These are phyloP conservation scores for Diatrype stigma DNA, from an alignment of 2,329 filamentous ascomycete species.

Conservation along the genomic window DNA sequence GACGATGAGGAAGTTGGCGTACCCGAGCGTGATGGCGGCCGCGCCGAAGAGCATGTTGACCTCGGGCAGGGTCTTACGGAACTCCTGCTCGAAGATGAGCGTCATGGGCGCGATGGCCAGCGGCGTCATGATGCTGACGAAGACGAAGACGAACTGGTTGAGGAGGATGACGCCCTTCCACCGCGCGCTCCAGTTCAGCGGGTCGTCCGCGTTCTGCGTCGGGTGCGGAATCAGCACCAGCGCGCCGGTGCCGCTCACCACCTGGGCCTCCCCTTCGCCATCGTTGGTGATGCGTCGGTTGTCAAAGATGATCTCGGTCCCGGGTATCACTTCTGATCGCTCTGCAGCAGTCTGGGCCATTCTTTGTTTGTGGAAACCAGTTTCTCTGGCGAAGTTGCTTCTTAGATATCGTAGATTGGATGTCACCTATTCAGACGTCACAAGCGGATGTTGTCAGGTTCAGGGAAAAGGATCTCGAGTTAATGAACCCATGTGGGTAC, in stretches of 20 bases:
- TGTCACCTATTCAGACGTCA: too few species aligned
- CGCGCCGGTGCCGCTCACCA: conserved; percentile 3
- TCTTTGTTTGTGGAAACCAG: not conserved
- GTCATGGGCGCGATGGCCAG: conserved; percentile 32
- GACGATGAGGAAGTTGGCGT: conserved; percentile 30
- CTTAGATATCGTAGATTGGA: too few species aligned
- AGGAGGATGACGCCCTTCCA: conserved; percentile 29
- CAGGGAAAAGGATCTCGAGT: too few species aligned
- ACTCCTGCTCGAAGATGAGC: conserved; percentile 30
- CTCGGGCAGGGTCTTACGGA: conserved; percentile 27
- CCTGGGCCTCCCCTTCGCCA: not conserved
- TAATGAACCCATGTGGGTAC: too few species aligned
- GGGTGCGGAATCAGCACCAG: conserved; percentile 23
- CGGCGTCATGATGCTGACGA: conserved; percentile 31
- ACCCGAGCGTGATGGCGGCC: conserved; percentile 29
- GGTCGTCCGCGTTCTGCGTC: conserved; percentile 18
- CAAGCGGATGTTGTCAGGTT: too few species aligned
- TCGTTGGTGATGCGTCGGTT: conserved; percentile 3
- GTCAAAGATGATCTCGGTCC: conserved; percentile 17
- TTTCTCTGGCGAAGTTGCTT: not conserved
- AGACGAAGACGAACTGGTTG: conserved; percentile 31
- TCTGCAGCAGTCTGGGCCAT: too few species aligned
- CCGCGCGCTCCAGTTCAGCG: conserved; percentile 28
- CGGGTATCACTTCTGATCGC: conserved; percentile 9
- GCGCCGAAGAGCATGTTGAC: conserved; percentile 31